Evolutionary conservation across 2,329 filamentous ascomycete genomes (phyloP).

Genomic region (Cylindrodendrum hubeiense): DNA sequence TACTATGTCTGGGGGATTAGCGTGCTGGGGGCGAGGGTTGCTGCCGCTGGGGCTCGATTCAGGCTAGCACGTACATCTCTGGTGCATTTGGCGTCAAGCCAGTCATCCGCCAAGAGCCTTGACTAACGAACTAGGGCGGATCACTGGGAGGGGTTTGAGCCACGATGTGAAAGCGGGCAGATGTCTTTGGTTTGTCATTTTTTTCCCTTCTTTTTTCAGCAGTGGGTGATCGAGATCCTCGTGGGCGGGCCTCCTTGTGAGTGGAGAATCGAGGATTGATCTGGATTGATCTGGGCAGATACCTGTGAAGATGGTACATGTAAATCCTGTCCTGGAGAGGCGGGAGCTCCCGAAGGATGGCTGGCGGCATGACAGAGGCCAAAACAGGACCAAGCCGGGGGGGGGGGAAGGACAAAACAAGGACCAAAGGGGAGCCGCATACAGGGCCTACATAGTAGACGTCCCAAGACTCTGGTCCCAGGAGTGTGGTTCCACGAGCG

Average conservation of each 20-base stretch:
- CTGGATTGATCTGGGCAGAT: background rate
- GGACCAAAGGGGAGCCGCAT: background rate
- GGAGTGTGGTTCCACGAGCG: background rate
- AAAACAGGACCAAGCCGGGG: background rate
- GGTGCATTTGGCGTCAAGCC: slow-evolving; percentile 21
- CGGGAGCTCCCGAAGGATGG: slow-evolving; percentile 8
- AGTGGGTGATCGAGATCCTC: background rate
- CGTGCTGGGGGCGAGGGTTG: background rate
- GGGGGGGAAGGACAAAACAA: background rate
- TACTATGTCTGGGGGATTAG: background rate
- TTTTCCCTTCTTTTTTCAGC: background rate
- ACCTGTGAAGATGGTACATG: no score
- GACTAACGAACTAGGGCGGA: background rate
- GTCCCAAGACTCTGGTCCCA: background rate
- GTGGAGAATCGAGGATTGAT: background rate
- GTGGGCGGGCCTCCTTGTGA: background rate
- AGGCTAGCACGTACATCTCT: background rate
- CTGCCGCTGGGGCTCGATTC: slow-evolving; percentile 5
- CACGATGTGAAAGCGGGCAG: background rate
- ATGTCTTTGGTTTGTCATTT: background rate
- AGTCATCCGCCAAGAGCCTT: slow-evolving; percentile 14
- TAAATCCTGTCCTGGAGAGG: background rate
- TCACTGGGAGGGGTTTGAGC: background rate
- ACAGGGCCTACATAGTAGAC: background rate
- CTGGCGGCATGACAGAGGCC: background rate